These are phyloP conservation scores for Xylaria hypoxylon DNA, from an alignment of 2,329 filamentous ascomycete genomes.

Conservation along the genomic window DNA sequence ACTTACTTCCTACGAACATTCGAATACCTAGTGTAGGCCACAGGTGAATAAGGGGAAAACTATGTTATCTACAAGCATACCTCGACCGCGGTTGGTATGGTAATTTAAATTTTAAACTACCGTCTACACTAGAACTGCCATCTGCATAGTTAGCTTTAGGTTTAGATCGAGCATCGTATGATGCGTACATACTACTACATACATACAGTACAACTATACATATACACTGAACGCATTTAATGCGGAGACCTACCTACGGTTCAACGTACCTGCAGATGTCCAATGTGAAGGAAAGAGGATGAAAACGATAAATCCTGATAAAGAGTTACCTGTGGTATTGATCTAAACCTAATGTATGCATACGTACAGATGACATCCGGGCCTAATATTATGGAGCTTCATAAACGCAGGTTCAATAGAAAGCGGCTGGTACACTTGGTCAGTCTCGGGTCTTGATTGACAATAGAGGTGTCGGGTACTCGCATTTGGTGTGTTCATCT, in stretches of 20 bases:
- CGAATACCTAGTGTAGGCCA: too few species aligned
- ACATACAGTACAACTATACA: not conserved
- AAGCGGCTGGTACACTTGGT: not conserved
- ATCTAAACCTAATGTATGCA: too few species aligned
- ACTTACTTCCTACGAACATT: too few species aligned
- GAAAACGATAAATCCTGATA: not conserved
- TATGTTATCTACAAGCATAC: conserved; percentile 17
- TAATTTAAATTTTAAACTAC: conserved; percentile 8
- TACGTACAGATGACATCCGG: too few species aligned
- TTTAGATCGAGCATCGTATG: conserved; percentile 11
- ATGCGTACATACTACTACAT: conserved; percentile 5
- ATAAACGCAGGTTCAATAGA: conserved; percentile 7
- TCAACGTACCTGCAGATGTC: not conserved
- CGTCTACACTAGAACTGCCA: not conserved
- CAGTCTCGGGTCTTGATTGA: conserved; percentile 7
- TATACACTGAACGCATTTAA: conserved; percentile 9
- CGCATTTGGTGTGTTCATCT: conserved; percentile 11
- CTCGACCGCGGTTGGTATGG: not conserved
- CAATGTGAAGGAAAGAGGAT: not conserved
- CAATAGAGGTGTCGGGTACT: conserved; percentile 7
- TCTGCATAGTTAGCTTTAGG: conserved; percentile 8
- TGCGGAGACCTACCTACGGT: not conserved
- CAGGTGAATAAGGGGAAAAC: not conserved
- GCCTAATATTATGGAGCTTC: not conserved
- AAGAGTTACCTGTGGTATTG: too few species aligned